phyloP scores from a whole-genome alignment of 1,284 basidiomycete species.

The Coniferiporia weirii region DNA sequence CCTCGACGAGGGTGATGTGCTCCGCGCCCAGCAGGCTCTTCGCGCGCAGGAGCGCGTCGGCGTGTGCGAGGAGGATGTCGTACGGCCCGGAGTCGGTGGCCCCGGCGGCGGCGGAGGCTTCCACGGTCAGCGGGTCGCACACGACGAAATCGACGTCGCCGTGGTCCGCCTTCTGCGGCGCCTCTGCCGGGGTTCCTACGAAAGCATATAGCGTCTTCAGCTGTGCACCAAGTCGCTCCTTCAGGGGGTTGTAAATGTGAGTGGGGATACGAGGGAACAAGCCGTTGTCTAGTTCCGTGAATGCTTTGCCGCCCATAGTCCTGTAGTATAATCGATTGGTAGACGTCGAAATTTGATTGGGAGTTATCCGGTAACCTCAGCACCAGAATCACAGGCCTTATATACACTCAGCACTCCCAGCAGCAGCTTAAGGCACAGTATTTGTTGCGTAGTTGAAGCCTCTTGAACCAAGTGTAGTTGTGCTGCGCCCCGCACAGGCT shows the following conservation, averaged over 20 bases:
- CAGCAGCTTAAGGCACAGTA: neutral
- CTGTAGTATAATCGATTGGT: neutral
- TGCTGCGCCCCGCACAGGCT: too few relatives aligned
- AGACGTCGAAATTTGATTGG: neutral
- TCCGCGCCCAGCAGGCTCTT: slow-evolving; percentile 42
- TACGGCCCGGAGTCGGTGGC: neutral
- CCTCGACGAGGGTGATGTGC: slow-evolving; percentile 41
- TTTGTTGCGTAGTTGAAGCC: neutral
- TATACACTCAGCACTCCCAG: neutral
- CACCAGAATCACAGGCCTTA: neutral
- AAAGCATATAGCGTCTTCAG: slow-evolving; percentile 42
- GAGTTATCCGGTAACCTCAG: neutral
- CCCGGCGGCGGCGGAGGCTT: slow-evolving; percentile 17
- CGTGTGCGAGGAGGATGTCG: slow-evolving; percentile 21
- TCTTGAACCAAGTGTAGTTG: too few relatives aligned
- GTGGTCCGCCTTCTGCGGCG: slow-evolving; percentile 55
- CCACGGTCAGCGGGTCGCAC: slow-evolving; percentile 31
- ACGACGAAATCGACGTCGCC: slow-evolving; percentile 68
- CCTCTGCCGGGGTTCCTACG: slow-evolving; percentile 52
- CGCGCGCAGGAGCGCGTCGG: slow-evolving; percentile 34
- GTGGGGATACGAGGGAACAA: slow-evolving; percentile 58
- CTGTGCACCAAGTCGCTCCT: slow-evolving; percentile 35
- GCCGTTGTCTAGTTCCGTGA: slow-evolving; percentile 39
- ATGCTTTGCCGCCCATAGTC: slow-evolving; percentile 65
- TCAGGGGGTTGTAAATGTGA: slow-evolving; percentile 44